Conservation (phyloP, 1,139 yeast genomes). For the Kurtzmaniella natalensis region DNA sequence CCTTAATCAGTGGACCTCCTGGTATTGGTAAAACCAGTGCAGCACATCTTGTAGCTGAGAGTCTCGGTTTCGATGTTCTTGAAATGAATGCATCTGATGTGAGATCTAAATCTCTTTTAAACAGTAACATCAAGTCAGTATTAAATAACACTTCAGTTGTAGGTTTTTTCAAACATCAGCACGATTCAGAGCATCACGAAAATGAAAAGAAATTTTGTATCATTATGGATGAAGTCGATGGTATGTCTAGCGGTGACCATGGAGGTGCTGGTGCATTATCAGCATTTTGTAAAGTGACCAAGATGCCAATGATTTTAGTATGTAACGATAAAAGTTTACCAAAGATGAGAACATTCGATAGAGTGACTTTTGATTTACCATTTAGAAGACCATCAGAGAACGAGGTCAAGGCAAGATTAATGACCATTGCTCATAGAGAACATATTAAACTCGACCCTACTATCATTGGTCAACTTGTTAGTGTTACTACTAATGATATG, state of each 20-base stretch:
- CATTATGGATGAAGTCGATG: constrained; percentile 99
- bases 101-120: constrained; percentile 73
- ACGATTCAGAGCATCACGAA: constrained; percentile 25
- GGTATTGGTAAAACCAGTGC: constrained; percentile 83
- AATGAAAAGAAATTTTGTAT: constrained; percentile 60
- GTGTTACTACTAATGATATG: constrained; percentile 84
- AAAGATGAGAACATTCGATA: constrained; percentile 93
- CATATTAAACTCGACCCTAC: constrained; percentile 74
- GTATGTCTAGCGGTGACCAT: constrained; percentile 98
- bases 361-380: constrained; percentile 74
- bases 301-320: constrained; percentile 85
- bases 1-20: constrained; percentile 80
- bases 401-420: constrained; percentile 75
- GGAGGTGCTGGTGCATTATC: constrained; percentile 98
- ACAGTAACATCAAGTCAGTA: constrained; percentile 64
- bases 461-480: constrained; percentile 79
- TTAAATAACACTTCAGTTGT: constrained; percentile 78
- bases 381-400: constrained; percentile 86
- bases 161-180: constrained; percentile 59
- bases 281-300: constrained; percentile 76
- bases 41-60: constrained; percentile 67
- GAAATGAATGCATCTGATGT: constrained; percentile 88
- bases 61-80: constrained; percentile 64
- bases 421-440: constrained; percentile 90
- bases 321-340: constrained; percentile 92